phyloP scores from a whole-genome alignment of 1,139 yeast species.

The Suhomyces bolitotheri region DNA sequence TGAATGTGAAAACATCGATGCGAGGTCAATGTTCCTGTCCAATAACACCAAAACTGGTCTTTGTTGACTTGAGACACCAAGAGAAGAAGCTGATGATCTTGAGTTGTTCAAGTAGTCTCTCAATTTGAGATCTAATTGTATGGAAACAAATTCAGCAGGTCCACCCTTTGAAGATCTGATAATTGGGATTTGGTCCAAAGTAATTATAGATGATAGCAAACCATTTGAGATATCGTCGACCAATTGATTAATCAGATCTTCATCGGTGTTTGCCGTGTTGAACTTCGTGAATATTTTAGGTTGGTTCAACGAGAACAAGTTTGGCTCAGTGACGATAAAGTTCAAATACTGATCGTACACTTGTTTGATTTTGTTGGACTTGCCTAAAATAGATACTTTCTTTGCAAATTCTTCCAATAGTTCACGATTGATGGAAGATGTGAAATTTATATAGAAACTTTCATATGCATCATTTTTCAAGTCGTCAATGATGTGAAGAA shows the following conservation, averaged over 20 bases:
- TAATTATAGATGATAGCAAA: conserved; percentile 73
- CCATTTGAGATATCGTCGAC: conserved; percentile 79
- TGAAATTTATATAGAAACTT: conserved; percentile 79
- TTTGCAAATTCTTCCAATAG: conserved; percentile 87
- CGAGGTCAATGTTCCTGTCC: conserved; percentile 86
- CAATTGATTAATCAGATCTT: conserved; percentile 66
- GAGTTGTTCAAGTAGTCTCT: conserved; percentile 83
- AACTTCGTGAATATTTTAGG: conserved; percentile 65
- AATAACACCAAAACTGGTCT: conserved; percentile 78
- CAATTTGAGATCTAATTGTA: conserved; percentile 75
- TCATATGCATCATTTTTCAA: conserved; percentile 74
- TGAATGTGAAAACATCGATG: conserved; percentile 93
- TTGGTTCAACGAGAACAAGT: conserved; percentile 77
- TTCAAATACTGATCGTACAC: conserved; percentile 92
- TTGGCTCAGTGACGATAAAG: conserved; percentile 90
- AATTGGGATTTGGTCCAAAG: conserved; percentile 79
- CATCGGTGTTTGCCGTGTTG: conserved; percentile 70
- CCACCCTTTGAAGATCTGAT: conserved; percentile 91
- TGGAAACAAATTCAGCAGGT: conserved; percentile 93
- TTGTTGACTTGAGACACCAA: conserved; percentile 30
- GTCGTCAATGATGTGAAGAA: conserved; percentile 68
- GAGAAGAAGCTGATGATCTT: conserved; percentile 33
- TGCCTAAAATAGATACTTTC: conserved; percentile 70
- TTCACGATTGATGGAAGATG: conserved; percentile 73
- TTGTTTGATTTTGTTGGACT: conserved; percentile 71